These are phyloP conservation scores for Phoma sp. DNA, from an alignment of 2,329 filamentous ascomycete genomes.

Conservation along the genomic window DNA sequence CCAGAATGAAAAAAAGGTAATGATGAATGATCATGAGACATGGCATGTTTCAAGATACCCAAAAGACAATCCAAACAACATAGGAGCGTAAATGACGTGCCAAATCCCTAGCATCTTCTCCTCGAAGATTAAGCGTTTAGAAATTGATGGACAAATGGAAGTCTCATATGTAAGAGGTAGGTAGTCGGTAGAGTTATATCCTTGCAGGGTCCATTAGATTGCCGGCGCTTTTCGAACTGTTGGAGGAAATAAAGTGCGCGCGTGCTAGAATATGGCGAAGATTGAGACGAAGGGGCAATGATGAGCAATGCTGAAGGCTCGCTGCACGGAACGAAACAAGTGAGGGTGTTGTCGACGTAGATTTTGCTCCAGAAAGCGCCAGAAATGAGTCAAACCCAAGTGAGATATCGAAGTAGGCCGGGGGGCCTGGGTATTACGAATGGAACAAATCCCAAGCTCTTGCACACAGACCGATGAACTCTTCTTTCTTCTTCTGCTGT, in stretches of 20 bases:
- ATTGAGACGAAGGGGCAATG: constrained; percentile 21
- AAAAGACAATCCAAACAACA: constrained; percentile 13
- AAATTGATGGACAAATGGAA: constrained; percentile 19
- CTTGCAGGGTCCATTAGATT: constrained; percentile 34
- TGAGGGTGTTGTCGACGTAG: constrained; percentile 29
- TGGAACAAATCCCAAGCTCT: constrained; percentile 97
- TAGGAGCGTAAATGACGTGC: constrained; percentile 16
- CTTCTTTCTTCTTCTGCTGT: constrained; percentile 85
- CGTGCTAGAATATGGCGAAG: constrained; percentile 23
- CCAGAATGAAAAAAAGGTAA: constrained; percentile 17
- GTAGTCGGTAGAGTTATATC: constrained; percentile 21
- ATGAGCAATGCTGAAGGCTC: constrained; percentile 18
- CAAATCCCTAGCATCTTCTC: constrained; percentile 19
- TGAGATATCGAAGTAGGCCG: constrained; percentile 21
- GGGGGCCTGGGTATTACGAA: constrained; percentile 64
- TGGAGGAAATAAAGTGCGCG: constrained; percentile 22
- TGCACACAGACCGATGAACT: constrained; percentile 86
- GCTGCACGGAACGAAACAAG: constrained; percentile 29
- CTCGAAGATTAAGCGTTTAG: constrained; percentile 16
- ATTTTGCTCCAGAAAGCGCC: constrained; percentile 34
- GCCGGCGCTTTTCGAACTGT: constrained; percentile 31
- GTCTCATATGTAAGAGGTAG: constrained; percentile 11
- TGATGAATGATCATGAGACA: constrained; percentile 20
- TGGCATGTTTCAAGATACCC: constrained; percentile 19
- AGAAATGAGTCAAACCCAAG: constrained; percentile 17